Percentiles rank a stretch among this genome's conserved stretches.
Conservation (phyloP, 805 yeast genomes). For the Yamadazyma olivae region DNA sequence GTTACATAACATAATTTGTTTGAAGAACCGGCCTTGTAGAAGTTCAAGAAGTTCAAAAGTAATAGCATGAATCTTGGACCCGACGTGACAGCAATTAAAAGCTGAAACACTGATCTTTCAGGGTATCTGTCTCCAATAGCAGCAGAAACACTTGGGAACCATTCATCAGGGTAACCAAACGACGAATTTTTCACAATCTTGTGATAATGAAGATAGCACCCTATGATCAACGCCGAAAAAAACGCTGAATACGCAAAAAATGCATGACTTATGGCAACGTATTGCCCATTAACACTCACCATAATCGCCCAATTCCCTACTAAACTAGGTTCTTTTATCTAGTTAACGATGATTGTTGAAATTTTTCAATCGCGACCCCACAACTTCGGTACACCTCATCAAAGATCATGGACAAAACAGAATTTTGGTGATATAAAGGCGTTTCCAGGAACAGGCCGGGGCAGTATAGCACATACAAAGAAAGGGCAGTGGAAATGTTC, state of each 20-base stretch:
- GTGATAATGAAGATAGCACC: constrained; percentile 73
- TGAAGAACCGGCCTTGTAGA: constrained; percentile 11
- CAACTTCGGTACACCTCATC: no score
- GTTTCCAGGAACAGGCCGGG: no score
- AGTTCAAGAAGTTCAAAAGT: constrained; percentile 47
- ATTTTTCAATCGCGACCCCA: no score
- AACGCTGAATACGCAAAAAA: constrained; percentile 73
- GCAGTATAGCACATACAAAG: no score
- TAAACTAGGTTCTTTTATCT: no score
- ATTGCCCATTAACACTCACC: constrained; percentile 54
- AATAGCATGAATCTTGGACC: constrained; percentile 83
- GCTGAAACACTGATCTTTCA: constrained; percentile 88
- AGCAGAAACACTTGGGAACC: constrained; percentile 98
- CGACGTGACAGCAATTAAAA: constrained; percentile 86
- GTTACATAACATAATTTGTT: constrained; percentile 4
- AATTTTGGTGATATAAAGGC: no score
- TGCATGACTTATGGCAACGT: constrained; percentile 71
- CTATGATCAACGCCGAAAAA: constrained; percentile 68
- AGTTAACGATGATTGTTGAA: no score
- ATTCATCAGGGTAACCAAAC: constrained; percentile 93
- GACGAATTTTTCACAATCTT: constrained; percentile 86
- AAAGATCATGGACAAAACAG: not conserved
- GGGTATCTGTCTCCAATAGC: constrained; percentile 97
- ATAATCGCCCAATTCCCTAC: not conserved
- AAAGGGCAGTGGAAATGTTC: no score